phyloP scores from a whole-genome alignment of 345 rosid species.

The Ceriops tagal region DNA sequence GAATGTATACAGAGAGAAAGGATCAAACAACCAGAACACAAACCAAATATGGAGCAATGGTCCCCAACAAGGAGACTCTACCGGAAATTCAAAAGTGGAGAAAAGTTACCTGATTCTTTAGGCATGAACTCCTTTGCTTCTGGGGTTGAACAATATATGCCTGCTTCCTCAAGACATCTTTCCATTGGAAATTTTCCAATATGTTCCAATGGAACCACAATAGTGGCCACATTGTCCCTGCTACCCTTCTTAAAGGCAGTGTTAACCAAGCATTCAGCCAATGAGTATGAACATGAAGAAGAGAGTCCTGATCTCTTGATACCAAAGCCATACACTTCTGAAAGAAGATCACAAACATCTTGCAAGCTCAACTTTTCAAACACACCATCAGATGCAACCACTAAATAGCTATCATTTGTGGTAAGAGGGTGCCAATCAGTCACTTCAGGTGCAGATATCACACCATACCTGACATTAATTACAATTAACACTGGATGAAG shows the following conservation, averaged over 20 bases:
- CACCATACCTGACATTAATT: conserved; percentile 60
- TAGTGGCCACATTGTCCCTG: conserved; percentile 79
- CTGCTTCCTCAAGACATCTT: conserved; percentile 33
- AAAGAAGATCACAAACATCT: conserved; percentile 74
- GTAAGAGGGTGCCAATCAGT: conserved; percentile 69
- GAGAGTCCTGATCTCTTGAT: conserved; percentile 38
- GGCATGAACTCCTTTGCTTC: conserved; percentile 29
- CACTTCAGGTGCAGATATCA: conserved; percentile 85
- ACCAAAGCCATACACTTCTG: conserved; percentile 50
- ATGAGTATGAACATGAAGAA: conserved; percentile 61
- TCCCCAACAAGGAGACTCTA: conserved; percentile 6
- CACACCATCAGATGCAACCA: conserved; percentile 93
- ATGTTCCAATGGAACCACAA: conserved; percentile 67
- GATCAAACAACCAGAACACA: no score
- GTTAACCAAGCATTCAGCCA: conserved; percentile 79
- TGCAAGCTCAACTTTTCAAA: conserved; percentile 75
- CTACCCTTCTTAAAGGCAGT: conserved; percentile 76
- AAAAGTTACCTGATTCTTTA: conserved; percentile 47
- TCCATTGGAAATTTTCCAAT: conserved; percentile 33
- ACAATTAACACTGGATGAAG: neutral
- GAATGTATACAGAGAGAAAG: no score
- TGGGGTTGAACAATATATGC: conserved; percentile 29
- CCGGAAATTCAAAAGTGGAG: conserved; percentile 11
- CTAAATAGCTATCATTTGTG: conserved; percentile 74
- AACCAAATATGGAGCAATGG: neutral